Conservation (phyloP, 331 rosid genomes). For the Rosa hybrid region DNA sequence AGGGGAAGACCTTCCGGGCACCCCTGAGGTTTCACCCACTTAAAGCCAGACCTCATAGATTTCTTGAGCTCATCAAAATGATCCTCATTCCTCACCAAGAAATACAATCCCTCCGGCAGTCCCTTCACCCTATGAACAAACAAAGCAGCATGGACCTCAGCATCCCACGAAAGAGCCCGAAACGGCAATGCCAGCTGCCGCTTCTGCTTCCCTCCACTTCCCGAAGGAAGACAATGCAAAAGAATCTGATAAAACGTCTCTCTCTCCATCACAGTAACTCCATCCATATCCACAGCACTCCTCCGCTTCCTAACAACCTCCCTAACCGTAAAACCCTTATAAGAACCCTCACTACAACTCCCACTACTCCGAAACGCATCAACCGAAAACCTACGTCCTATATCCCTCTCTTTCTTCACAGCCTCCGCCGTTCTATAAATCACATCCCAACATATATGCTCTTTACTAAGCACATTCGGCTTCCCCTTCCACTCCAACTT, state of each 20-base stretch:
- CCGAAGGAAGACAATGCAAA: conserved; percentile 89
- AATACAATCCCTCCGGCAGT: conserved; percentile 75
- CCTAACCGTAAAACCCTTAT: conserved; percentile 60
- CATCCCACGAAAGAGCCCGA: conserved; percentile 79
- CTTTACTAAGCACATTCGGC: conserved; percentile 77
- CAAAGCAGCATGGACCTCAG: conserved; percentile 87
- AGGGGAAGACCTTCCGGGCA: conserved; percentile 81
- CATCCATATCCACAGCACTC: conserved; percentile 97
- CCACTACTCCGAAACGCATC: conserved; percentile 71
- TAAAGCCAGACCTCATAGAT: conserved; percentile 52
- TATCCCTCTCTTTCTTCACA: conserved; percentile 58
- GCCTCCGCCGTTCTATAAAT: conserved; percentile 74
- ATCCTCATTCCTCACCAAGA: conserved; percentile 81
- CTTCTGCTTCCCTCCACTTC: conserved; percentile 57
- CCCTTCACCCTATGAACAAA: conserved; percentile 92
- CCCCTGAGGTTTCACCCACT: conserved; percentile 79
- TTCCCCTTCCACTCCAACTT: conserved; percentile 80
- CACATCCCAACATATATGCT: conserved; percentile 90
- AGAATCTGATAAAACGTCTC: conserved; percentile 80
- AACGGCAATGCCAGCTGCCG: conserved; percentile 63
- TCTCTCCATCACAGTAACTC: conserved; percentile 58
- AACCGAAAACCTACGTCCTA: conserved; percentile 31
- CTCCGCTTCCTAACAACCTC: conserved; percentile 85
- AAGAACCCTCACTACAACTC: conserved; percentile 40
- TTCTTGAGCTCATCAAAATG: conserved; percentile 71